phyloP scores from a whole-genome alignment of 2,329 filamentous ascomycete genomes.

The Aureobasidium namibiae region DNA sequence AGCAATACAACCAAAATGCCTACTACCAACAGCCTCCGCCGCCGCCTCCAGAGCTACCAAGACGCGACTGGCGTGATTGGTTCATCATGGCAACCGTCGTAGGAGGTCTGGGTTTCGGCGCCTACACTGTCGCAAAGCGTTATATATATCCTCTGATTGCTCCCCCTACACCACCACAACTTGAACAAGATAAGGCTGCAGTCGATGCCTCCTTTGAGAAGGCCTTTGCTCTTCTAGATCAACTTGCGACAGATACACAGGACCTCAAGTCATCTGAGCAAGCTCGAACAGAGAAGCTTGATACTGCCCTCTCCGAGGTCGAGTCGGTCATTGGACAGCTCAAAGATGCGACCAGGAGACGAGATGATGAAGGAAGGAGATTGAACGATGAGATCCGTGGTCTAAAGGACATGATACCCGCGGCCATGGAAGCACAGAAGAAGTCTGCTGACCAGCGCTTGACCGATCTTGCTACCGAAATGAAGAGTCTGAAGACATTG shows the following conservation, averaged over 20 bases:
- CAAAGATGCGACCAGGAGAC: slow-evolving; percentile 69
- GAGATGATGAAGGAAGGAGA: slow-evolving; percentile 80
- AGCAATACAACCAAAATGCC: slow-evolving; percentile 42
- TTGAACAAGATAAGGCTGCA: slow-evolving; percentile 86
- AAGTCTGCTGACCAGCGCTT: slow-evolving; percentile 72
- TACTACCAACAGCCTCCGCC: slow-evolving; percentile 45
- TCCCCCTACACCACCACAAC: slow-evolving; percentile 84
- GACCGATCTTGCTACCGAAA: slow-evolving; percentile 75
- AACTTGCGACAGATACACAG: slow-evolving; percentile 83
- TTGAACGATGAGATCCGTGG: slow-evolving; percentile 78
- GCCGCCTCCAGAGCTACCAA: slow-evolving; percentile 54
- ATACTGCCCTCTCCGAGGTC: slow-evolving; percentile 72
- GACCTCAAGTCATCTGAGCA: slow-evolving; percentile 80
- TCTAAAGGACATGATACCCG: slow-evolving; percentile 78
- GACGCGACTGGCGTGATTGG: slow-evolving; percentile 94
- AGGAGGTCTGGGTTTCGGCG: slow-evolving; percentile 77
- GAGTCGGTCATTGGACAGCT: slow-evolving; percentile 75
- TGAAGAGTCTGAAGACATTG: slow-evolving; percentile 87
- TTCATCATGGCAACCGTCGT: slow-evolving; percentile 99
- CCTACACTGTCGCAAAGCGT: slow-evolving; percentile 84
- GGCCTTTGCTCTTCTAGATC: slow-evolving; percentile 84
- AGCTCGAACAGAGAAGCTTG: slow-evolving; percentile 72
- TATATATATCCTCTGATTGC: slow-evolving; percentile 88
- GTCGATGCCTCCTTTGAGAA: slow-evolving; percentile 92
- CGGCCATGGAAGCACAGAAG: slow-evolving; percentile 80